These are phyloP conservation scores for Pichia sp. DNA, from an alignment of 1,139 yeast genomes.

Conservation along the genomic window DNA sequence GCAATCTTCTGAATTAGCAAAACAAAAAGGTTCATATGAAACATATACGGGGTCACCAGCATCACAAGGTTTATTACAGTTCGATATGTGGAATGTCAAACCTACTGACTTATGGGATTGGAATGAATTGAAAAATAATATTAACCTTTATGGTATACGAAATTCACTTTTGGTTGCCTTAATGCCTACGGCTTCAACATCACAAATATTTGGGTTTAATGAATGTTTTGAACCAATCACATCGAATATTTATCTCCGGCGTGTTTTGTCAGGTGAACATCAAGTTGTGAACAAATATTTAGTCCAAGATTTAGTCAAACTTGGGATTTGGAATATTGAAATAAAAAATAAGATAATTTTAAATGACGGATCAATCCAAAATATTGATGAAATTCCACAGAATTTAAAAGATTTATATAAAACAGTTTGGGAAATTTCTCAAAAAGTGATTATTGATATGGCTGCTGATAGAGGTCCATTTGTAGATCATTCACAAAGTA, in stretches of 20 bases:
- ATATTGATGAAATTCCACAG: conserved; percentile 67
- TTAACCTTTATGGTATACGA: conserved; percentile 42
- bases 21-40: conserved; percentile 40
- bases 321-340: conserved; percentile 44
- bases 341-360: conserved; percentile 78
- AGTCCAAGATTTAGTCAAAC: conserved; percentile 43
- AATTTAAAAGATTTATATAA: conserved; percentile 75
- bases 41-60: conserved; percentile 52
- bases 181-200: conserved; percentile 63
- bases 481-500: conserved; percentile 90
- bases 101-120: conserved; percentile 50
- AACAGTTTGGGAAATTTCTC: conserved; percentile 97
- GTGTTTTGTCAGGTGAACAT: conserved; percentile 54
- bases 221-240: conserved; percentile 59
- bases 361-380: conserved; percentile 82
- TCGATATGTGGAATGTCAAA: conserved; percentile 47
- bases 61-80: conserved; percentile 48
- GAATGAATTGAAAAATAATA: conserved; percentile 39
- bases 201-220: conserved; percentile 52
- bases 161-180: conserved; percentile 54
- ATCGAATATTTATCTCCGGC: conserved; percentile 49
- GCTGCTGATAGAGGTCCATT: conserved; percentile 93
- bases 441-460: conserved; percentile 82
- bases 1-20: conserved; percentile 47
- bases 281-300: conserved; percentile 52